Evolutionary conservation across 441 rosid species (phyloP).

Genomic region (Mallotus japonicus): DNA sequence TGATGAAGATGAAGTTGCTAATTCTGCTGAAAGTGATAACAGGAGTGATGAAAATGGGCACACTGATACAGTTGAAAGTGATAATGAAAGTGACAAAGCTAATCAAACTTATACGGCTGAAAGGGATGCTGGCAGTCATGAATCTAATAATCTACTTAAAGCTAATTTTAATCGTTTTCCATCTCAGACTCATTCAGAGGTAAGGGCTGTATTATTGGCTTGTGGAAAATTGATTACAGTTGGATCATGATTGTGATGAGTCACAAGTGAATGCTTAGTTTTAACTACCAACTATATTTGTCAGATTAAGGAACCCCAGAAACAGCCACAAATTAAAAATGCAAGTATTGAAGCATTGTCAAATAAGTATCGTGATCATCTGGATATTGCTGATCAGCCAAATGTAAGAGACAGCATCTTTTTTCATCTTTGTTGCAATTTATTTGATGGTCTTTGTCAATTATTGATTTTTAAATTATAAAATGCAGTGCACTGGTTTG

Average conservation of each 20-base stretch:
- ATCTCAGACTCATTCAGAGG: conserved; percentile 34
- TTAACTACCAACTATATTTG: conserved; percentile 11
- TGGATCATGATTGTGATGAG: conserved; percentile 19
- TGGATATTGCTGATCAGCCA: conserved; percentile 32
- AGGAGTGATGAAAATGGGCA: conserved; percentile 31
- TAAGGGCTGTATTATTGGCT: conserved; percentile 20
- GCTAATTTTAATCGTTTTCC: conserved; percentile 8
- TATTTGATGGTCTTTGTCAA: conserved; percentile 1
- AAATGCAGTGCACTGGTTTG: conserved; percentile 48
- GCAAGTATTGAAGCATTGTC: conserved; percentile 31
- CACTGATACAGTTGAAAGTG: conserved; percentile 29
- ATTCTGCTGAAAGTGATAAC: conserved; percentile 30
- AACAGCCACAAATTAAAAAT: conserved; percentile 29
- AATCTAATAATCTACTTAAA: neutral
- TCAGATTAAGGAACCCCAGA: conserved; percentile 22
- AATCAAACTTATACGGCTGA: conserved; percentile 19
- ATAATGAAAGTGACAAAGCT: conserved; percentile 23
- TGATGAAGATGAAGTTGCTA: conserved; percentile 32
- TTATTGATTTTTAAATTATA: conserved; percentile 21
- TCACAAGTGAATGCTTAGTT: neutral
- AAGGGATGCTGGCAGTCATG: neutral
- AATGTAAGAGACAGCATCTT: conserved; percentile 37
- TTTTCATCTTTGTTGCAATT: neutral
- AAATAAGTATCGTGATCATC: conserved; percentile 29
- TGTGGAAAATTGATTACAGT: conserved; percentile 9